Conservation (phyloP, 2,329 filamentous ascomycete species). For the Nemania diffusa region DNA sequence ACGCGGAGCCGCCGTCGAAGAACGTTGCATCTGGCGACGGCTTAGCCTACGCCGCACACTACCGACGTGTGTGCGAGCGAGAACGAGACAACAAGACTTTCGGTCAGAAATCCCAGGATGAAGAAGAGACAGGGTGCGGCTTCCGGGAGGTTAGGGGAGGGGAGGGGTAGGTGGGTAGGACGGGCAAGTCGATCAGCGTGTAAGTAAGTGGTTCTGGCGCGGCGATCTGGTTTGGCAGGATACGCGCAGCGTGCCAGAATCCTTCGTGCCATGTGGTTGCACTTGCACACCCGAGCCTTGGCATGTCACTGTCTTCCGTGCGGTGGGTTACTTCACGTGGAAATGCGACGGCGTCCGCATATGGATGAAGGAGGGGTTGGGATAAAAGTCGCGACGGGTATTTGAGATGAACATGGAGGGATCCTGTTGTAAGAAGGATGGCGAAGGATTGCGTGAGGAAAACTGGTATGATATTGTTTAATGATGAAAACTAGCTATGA, state of each 20-base stretch:
- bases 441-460: neutral
- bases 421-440: constrained; percentile 3
- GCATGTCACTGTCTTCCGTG: constrained; percentile 8
- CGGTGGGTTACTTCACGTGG: constrained; percentile 19
- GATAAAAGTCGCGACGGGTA: neutral
- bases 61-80: neutral
- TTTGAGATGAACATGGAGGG: neutral
- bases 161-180: neutral
- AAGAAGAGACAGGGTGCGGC: neutral
- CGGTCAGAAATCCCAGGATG: neutral
- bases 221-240: constrained; percentile 24
- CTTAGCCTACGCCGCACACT: neutral
- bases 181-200: neutral
- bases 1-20: no score
- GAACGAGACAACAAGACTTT: neutral
- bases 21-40: neutral
- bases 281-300: constrained; percentile 25
- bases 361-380: constrained; percentile 3
- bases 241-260: constrained; percentile 27
- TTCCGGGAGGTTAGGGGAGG: neutral
- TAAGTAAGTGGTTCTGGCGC: neutral
- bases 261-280: constrained; percentile 33
- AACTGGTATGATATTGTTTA: neutral
- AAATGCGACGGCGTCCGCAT: constrained; percentile 14
- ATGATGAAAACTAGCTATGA: neutral